Percentiles rank a stretch among this genome's conserved stretches.
phyloP scores from a whole-genome alignment of 345 rosid genomes.

The Barbarea vulgaris region DNA sequence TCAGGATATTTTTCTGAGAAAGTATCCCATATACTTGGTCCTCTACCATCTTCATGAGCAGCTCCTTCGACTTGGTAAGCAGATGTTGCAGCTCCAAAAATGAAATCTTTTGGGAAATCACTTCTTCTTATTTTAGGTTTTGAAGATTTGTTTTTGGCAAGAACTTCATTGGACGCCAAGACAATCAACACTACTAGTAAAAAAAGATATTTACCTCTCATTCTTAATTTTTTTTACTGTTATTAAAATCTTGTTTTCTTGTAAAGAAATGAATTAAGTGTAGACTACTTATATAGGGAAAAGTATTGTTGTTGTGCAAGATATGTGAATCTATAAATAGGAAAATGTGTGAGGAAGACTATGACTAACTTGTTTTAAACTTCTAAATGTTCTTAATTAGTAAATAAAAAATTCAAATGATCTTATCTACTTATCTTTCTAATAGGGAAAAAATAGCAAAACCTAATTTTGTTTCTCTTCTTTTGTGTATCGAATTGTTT shows the following conservation, averaged over 20 bases:
- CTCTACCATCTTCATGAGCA: conserved; percentile 21
- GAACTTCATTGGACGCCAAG: not conserved
- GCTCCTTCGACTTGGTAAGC: conserved; percentile 12
- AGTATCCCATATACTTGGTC: not conserved
- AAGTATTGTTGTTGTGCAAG: not conserved
- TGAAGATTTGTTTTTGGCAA: conserved; percentile 3
- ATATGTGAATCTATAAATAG: not conserved
- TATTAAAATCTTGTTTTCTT: not conserved
- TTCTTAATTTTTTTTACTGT: not conserved
- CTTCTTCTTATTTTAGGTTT: not conserved
- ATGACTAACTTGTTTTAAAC: not conserved
- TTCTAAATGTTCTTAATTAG: not conserved
- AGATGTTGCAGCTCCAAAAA: conserved; percentile 12
- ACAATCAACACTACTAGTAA: not conserved
- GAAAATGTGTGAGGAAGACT: not conserved
- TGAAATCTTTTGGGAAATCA: conserved; percentile 10
- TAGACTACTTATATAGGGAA: not conserved
- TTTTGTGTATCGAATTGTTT: not conserved
- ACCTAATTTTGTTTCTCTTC: not conserved
- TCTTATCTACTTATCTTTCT: not conserved
- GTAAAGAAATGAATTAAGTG: not conserved
- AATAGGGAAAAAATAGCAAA: not conserved
- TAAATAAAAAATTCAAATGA: not conserved
- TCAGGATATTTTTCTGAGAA: conserved; percentile 2
- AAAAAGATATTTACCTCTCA: not conserved